These are phyloP conservation scores for Teratosphaeria epicoccoides DNA, from an alignment of 2,329 filamentous ascomycete genomes.

Conservation along the genomic window DNA sequence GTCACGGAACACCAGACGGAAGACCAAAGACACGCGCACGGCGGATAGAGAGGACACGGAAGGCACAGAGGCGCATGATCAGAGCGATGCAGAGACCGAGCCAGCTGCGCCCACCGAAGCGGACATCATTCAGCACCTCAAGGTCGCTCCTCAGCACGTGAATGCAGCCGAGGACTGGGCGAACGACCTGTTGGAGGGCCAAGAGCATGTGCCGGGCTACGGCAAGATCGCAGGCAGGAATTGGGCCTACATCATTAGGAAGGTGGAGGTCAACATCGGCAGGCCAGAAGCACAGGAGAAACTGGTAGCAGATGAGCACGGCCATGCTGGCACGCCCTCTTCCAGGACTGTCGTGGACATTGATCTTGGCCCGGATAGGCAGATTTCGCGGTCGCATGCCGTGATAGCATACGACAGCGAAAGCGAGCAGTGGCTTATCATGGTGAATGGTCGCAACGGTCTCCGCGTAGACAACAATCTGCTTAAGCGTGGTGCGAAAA, in stretches of 20 bases:
- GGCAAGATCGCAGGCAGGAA: slow-evolving; percentile 72
- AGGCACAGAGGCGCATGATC: slow-evolving; percentile 29
- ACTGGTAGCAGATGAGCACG: slow-evolving; percentile 14
- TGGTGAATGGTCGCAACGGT: slow-evolving; percentile 84
- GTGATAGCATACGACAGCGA: slow-evolving; percentile 38
- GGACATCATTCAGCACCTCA: slow-evolving; percentile 33
- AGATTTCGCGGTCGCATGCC: slow-evolving; percentile 41
- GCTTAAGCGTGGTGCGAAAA: slow-evolving; percentile 56
- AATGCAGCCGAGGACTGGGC: slow-evolving; percentile 49
- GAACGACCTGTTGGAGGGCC: slow-evolving; percentile 38
- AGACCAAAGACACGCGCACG: slow-evolving; percentile 24
- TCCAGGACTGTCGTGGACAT: slow-evolving; percentile 57
- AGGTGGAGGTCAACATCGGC: slow-evolving; percentile 65
- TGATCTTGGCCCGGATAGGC: slow-evolving; percentile 54
- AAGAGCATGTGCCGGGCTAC: slow-evolving; percentile 49
- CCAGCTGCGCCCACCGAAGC: slow-evolving; percentile 30
- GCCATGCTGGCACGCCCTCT: slow-evolving; percentile 17
- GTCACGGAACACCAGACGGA: slow-evolving; percentile 22
- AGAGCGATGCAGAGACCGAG: slow-evolving; percentile 29
- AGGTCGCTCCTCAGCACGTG: slow-evolving; percentile 38
- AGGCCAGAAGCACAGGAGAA: slow-evolving; percentile 40
- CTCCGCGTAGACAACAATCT: slow-evolving; percentile 68
- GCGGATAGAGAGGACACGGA: slow-evolving; percentile 27
- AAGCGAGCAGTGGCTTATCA: slow-evolving; percentile 61
- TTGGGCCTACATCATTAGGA: slow-evolving; percentile 76